Base-by-base conservation (phyloP, 306 rosid genomes). In the Prosopis cineraria region DNA sequence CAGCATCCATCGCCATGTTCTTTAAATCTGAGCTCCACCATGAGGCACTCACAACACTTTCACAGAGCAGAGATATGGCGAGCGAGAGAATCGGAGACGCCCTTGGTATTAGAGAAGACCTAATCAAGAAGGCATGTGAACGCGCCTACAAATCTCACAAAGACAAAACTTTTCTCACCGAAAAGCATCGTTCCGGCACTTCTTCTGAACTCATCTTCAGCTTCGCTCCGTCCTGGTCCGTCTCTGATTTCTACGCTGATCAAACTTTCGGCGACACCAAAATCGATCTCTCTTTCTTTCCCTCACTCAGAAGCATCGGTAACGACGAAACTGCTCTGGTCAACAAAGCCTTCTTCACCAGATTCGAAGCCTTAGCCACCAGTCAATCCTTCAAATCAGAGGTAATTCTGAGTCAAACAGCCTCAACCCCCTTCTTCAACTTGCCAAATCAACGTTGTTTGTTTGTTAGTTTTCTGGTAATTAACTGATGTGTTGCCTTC, bases 251-350 rank as follows among this genome's bases (percentile, higher is more conserved):
- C 90, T 87, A 58, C 70, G 52, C 64, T 25, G 69, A 52, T 0
- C 43, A 75, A 2, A 9, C 5, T 0, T 90, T 88, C n/a, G 97
- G 93, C 3, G 93, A 78, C 68, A 68, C 87, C 0, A 19, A 75
- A 65, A 83, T 88, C 75, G 41, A 89, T 76, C 50, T 39, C 33
- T 1, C 9, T 1, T 34, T 55, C 2, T 95, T 93, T 36, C 93
- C 94, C 53, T 86, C 88, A 0, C 74, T 93, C 39, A 87, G 73
- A 85, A 91, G 93, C 78, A 65, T 95, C 73, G 93, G 99, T 1
- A 88, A 83, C 19, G 88, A 85, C 34, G 91, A 88, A 44, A 40
- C 55, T 45, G 98, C 93, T 39, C 17, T 10, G 7, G 87, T 89
- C 1, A 93, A 91, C 52, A 43, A 83, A 70, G 89, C 91, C 0